These are phyloP conservation scores for Baudoinia panamericana DNA, from an alignment of 495 filamentous ascomycete species.

Conservation along the genomic window DNA sequence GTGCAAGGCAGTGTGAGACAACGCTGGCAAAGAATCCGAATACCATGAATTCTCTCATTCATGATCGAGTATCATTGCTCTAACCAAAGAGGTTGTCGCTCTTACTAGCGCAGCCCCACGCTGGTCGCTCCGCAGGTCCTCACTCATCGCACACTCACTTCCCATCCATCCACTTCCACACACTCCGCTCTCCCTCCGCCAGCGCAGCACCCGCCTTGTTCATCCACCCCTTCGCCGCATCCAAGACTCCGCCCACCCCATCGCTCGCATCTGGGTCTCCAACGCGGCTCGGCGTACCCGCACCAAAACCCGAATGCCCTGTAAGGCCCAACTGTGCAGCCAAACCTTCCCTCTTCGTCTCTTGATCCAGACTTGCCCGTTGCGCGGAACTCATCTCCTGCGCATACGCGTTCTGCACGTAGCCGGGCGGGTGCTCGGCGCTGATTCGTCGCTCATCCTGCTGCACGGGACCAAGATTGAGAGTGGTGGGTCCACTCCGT, in stretches of 20 bases:
- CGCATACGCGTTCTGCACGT: slow-evolving; percentile 44
- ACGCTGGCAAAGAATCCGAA: too few relatives aligned
- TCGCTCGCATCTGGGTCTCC: slow-evolving; percentile 2
- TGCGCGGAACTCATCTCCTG: slow-evolving; percentile 30
- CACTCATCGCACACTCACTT: too few relatives aligned
- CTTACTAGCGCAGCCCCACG: too few relatives aligned
- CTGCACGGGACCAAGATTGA: slow-evolving; percentile 10
- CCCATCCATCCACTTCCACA: slow-evolving; percentile 46
- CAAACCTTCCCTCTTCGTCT: slow-evolving; percentile 18
- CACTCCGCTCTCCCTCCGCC: slow-evolving; percentile 49
- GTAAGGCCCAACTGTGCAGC: slow-evolving; percentile 8
- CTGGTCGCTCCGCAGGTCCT: too few relatives aligned
- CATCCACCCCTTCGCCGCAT: slow-evolving; percentile 47
- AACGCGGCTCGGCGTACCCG: slow-evolving; percentile 36
- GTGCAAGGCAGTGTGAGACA: too few relatives aligned
- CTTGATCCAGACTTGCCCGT: slow-evolving; percentile 22
- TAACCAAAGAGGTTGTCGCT: too few relatives aligned
- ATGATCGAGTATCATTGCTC: too few relatives aligned
- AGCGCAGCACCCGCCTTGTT: slow-evolving; percentile 48
- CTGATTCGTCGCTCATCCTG: not conserved
- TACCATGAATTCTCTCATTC: too few relatives aligned
- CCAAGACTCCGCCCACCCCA: slow-evolving; percentile 25
- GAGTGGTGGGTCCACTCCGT: slow-evolving; percentile 2
- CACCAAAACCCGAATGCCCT: slow-evolving; percentile 39
- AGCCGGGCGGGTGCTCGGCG: slow-evolving; percentile 36